Conservation (phyloP, 1,139 yeast genomes). For the Candida tropicalis region DNA sequence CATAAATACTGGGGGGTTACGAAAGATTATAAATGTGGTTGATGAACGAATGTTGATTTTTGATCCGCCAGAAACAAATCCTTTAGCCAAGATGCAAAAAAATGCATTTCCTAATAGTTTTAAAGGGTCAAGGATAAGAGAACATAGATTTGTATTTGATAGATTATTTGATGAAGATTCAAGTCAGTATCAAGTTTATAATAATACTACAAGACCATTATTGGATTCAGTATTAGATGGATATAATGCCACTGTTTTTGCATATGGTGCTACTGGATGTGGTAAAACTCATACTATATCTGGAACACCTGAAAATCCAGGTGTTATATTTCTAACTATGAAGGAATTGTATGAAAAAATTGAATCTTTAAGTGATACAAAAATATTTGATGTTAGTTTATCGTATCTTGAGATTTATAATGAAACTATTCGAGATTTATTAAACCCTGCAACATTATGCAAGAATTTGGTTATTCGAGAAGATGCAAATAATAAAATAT, state of each 20-base stretch:
- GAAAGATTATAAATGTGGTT: conserved; percentile 78
- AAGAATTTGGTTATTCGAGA: conserved; percentile 65
- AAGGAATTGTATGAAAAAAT: conserved; percentile 69
- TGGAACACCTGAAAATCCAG: conserved; percentile 76
- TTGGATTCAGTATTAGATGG: conserved; percentile 81
- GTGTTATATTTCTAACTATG: conserved; percentile 79
- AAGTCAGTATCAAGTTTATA: conserved; percentile 68
- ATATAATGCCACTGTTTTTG: conserved; percentile 88
- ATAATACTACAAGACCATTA: conserved; percentile 68
- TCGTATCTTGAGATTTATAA: conserved; percentile 88
- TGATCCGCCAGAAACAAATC: conserved; percentile 83
- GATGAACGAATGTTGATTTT: conserved; percentile 89
- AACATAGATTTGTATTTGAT: conserved; percentile 84
- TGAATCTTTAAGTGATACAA: conserved; percentile 55
- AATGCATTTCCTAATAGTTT: conserved; percentile 50
- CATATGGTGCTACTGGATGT: conserved; percentile 91
- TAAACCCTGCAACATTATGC: conserved; percentile 55
- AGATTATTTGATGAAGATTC: conserved; percentile 67
- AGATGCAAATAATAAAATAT: conserved; percentile 65
- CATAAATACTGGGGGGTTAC: conserved; percentile 51
- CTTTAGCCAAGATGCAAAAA: conserved; percentile 61
- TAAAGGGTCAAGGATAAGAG: conserved; percentile 53
- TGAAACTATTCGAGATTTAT: conserved; percentile 80
- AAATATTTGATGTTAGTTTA: conserved; percentile 60
- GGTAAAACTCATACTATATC: conserved; percentile 95